These are phyloP conservation scores for Talaromyces islandicus DNA, from an alignment of 2,329 filamentous ascomycete genomes.

Conservation along the genomic window DNA sequence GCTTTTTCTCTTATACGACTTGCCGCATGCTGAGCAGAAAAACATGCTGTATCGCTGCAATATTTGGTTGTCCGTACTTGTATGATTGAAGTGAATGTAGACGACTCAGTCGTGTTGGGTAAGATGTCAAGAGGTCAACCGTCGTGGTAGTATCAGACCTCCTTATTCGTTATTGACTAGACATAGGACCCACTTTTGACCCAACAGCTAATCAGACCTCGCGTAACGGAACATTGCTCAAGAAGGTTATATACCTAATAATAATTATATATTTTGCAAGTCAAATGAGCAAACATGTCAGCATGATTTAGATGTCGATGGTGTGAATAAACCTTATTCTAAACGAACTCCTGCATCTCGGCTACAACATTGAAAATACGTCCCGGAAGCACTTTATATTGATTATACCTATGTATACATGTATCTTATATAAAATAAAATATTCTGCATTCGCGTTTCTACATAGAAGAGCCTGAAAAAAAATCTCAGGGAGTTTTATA, in stretches of 20 bases:
- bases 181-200: neutral
- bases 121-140: neutral
- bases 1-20: conserved; percentile 22
- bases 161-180: neutral
- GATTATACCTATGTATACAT: too few relatives aligned
- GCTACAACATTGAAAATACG: neutral
- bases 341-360: neutral
- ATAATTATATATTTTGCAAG: neutral
- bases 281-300: neutral
- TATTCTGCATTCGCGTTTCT: too few relatives aligned
- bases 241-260: neutral
- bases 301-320: neutral
- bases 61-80: neutral
- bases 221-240: neutral
- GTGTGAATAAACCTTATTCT: too few relatives aligned
- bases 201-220: neutral
- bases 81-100: neutral
- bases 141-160: neutral
- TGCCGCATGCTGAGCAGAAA: conserved; percentile 21
- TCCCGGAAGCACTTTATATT: too few relatives aligned
- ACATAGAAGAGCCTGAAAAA: too few relatives aligned
- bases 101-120: too few relatives aligned
- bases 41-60: conserved; percentile 17
- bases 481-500: too few relatives aligned
- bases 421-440: too few relatives aligned